Conservation (phyloP, 2,329 filamentous ascomycete species). For the Apiospora marii region DNA sequence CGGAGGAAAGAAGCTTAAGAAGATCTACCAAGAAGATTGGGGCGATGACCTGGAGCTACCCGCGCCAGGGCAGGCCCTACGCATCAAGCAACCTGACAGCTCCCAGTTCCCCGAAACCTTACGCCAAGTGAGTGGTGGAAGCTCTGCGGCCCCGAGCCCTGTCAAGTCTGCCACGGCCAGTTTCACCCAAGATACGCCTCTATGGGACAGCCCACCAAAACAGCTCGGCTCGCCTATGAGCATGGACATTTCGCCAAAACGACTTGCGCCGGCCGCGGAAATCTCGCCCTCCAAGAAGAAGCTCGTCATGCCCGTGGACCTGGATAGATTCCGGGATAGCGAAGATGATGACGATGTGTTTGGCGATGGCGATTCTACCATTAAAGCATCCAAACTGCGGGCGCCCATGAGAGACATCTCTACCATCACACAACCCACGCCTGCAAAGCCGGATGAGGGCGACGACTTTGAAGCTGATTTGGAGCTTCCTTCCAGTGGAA, state of each 20-base stretch:
- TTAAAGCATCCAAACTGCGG: slow-evolving; percentile 67
- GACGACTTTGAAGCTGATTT: slow-evolving; percentile 79
- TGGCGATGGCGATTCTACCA: slow-evolving; percentile 69
- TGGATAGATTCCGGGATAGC: slow-evolving; percentile 67
- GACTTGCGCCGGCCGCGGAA: slow-evolving; percentile 9
- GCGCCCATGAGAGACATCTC: slow-evolving; percentile 40
- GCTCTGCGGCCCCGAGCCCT: slow-evolving; percentile 61
- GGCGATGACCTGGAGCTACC: slow-evolving; percentile 79
- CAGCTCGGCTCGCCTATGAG: slow-evolving; percentile 30
- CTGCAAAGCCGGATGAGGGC: slow-evolving; percentile 54
- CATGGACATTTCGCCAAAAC: background rate
- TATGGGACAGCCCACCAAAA: slow-evolving; percentile 44
- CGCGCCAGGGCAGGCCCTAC: slow-evolving; percentile 63
- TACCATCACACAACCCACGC: slow-evolving; percentile 67
- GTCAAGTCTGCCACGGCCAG: slow-evolving; percentile 47
- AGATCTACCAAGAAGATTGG: slow-evolving; percentile 81
- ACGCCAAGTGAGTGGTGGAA: slow-evolving; percentile 68
- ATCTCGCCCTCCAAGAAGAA: slow-evolving; percentile 10
- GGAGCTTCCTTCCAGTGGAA: slow-evolving; percentile 72
- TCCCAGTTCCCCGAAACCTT: slow-evolving; percentile 72
- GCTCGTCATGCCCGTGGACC: slow-evolving; percentile 49
- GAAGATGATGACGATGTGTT: slow-evolving; percentile 70
- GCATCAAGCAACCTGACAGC: slow-evolving; percentile 70
- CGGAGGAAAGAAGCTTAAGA: slow-evolving; percentile 76
- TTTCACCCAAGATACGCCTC: slow-evolving; percentile 37